These are phyloP conservation scores for Melocanna baccifera DNA, from an alignment of 176 grass and related monocot species.

Conservation along the genomic window DNA sequence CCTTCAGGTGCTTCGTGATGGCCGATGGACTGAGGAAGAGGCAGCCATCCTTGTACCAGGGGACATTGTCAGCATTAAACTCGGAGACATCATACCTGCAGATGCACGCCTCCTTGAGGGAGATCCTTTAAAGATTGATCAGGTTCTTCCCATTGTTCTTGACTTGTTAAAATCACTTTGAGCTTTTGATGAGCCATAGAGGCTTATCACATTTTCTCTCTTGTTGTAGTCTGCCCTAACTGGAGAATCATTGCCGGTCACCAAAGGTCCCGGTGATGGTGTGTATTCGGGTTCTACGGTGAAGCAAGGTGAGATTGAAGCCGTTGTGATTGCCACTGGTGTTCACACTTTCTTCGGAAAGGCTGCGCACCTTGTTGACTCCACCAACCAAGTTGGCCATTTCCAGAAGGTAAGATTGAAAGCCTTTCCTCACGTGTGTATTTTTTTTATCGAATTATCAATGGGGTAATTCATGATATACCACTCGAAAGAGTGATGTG, in stretches of 20 bases:
- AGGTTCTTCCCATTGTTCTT: constrained; percentile 39
- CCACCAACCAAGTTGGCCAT: constrained; percentile 80
- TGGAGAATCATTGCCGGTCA: constrained; percentile 65
- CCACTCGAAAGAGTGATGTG: too few relatives aligned
- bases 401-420: constrained; percentile 62
- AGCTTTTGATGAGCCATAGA: background rate
- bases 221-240: constrained; percentile 61
- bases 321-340: constrained; percentile 74
- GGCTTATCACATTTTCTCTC: background rate
- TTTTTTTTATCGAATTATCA: background rate
- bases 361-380: constrained; percentile 79
- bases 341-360: constrained; percentile 89
- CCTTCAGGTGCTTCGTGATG: constrained; percentile 54
- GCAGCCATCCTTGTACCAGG: constrained; percentile 69
- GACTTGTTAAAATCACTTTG: background rate
- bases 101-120: constrained; percentile 79
- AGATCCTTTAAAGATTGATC: constrained; percentile 82
- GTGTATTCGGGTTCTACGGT: constrained; percentile 78
- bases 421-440: background rate
- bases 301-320: constrained; percentile 73
- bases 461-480: too few relatives aligned
- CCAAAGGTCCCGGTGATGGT: constrained; percentile 71
- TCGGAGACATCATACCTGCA: constrained; percentile 73
- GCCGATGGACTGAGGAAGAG: constrained; percentile 63
- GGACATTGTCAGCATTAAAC: constrained; percentile 68